Conservation (phyloP, 2,329 filamentous ascomycete genomes). For the Hortaea werneckii region DNA sequence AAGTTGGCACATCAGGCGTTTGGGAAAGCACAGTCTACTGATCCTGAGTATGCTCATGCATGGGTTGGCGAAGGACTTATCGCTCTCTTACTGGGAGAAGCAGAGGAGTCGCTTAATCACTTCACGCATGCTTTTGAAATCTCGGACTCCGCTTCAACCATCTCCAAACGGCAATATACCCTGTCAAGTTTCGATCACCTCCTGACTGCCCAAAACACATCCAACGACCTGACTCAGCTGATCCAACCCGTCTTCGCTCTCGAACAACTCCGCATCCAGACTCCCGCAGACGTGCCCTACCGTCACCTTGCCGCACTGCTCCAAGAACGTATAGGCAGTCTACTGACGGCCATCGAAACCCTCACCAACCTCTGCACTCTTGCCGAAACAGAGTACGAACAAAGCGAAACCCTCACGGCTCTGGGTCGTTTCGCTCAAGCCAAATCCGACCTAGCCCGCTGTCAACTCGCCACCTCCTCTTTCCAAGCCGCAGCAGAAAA, state of each 20-base stretch:
- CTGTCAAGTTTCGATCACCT: conserved; percentile 75
- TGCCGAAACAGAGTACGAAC: conserved; percentile 75
- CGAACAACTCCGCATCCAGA: conserved; percentile 64
- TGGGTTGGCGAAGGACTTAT: conserved; percentile 91
- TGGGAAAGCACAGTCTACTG: conserved; percentile 80
- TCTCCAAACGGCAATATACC: conserved; percentile 70
- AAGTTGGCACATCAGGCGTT: conserved; percentile 86
- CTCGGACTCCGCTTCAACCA: conserved; percentile 61
- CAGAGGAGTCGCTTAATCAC: conserved; percentile 67
- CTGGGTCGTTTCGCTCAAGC: conserved; percentile 71
- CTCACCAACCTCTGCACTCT: conserved; percentile 57
- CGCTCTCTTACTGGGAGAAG: conserved; percentile 64
- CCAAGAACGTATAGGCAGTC: conserved; percentile 68
- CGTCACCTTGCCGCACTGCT: conserved; percentile 72
- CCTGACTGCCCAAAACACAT: conserved; percentile 45
- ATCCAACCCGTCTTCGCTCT: conserved; percentile 85
- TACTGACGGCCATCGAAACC: conserved; percentile 49
- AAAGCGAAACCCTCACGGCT: conserved; percentile 63
- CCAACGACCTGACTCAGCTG: conserved; percentile 49
- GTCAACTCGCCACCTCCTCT: conserved; percentile 58
- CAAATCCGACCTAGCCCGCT: conserved; percentile 79
- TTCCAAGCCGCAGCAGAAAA: conserved; percentile 65
- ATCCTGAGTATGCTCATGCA: conserved; percentile 85
- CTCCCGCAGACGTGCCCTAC: conserved; percentile 59
- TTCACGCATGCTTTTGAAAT: conserved; percentile 95